Conservation (phyloP, 23 red algal species). For the Gracilaria vermiculophylla region DNA sequence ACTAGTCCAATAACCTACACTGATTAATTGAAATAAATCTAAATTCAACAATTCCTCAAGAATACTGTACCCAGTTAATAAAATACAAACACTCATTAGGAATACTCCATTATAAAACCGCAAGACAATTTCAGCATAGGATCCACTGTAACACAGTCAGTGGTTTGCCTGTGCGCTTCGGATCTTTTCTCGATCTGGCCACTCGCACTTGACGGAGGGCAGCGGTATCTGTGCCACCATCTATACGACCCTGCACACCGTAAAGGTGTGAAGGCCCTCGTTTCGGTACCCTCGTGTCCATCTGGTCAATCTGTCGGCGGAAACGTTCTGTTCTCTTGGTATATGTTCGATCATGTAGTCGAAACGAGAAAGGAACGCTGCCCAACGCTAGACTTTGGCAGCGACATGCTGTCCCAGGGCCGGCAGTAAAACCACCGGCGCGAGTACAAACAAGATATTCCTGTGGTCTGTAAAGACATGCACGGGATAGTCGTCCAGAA, state of each 20-base stretch:
- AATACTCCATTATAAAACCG: too few relatives aligned
- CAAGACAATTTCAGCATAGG: too few relatives aligned
- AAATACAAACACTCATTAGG: too few relatives aligned
- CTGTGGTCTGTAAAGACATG: conserved; percentile 43
- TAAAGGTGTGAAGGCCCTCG: not conserved
- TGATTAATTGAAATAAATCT: too few relatives aligned
- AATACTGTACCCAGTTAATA: too few relatives aligned
- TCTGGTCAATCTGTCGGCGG: not conserved
- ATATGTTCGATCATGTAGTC: conserved; percentile 31
- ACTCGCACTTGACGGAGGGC: not conserved
- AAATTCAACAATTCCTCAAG: too few relatives aligned
- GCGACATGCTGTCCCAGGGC: not conserved
- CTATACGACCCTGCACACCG: not conserved
- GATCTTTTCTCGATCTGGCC: not conserved
- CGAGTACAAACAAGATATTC: conserved; percentile 49
- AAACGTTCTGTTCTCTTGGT: not conserved
- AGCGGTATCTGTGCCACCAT: not conserved
- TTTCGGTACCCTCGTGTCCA: not conserved
- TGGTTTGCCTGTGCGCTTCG: not conserved
- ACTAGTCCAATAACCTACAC: too few relatives aligned
- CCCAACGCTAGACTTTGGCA: conserved; percentile 39
- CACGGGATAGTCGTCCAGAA: not conserved
- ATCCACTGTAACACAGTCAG: too few relatives aligned
- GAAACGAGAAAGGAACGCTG: conserved; percentile 8
- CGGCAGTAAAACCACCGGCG: not conserved